phyloP scores from a whole-genome alignment of 1,284 basidiomycete species.

The Fomitiporia mediterranea region DNA sequence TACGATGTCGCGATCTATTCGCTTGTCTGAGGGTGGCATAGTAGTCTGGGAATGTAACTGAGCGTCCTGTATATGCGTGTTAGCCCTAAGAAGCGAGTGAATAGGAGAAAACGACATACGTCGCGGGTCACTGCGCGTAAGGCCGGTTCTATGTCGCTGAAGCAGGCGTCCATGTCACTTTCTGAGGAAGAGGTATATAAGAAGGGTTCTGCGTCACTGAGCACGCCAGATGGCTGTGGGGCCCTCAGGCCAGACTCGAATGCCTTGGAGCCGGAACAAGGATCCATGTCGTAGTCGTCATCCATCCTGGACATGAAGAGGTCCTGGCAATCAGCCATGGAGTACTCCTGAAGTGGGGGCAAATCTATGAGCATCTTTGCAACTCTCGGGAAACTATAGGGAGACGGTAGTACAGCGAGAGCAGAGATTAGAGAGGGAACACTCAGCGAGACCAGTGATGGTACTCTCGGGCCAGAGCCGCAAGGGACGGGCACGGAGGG shows the following conservation, averaged over 20 bases:
- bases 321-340: slow-evolving; percentile 13
- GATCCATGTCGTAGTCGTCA: slow-evolving; percentile 2
- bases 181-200: slow-evolving; percentile 18
- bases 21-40: background rate
- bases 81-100: background rate
- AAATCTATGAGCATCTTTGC: slow-evolving; percentile 17
- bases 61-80: background rate
- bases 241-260: background rate
- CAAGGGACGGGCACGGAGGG: background rate
- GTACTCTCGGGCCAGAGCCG: background rate
- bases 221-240: background rate
- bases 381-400: background rate
- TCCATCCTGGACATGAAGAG: slow-evolving; percentile 15
- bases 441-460: too few relatives aligned
- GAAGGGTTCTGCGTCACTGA: slow-evolving; percentile 16
- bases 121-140: background rate
- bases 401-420: background rate
- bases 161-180: slow-evolving; percentile 14
- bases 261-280: background rate
- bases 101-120: background rate
- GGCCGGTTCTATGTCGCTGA: slow-evolving; percentile 8
- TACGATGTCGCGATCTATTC: slow-evolving; percentile 11
- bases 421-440: background rate
- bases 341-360: slow-evolving; percentile 11
- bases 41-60: background rate